A percentile compares a stretch with the other conserved stretches of the same genome.
These are phyloP conservation scores for Maudiozyma bulderi DNA, from an alignment of 805 yeast genomes.

Conservation along the genomic window DNA sequence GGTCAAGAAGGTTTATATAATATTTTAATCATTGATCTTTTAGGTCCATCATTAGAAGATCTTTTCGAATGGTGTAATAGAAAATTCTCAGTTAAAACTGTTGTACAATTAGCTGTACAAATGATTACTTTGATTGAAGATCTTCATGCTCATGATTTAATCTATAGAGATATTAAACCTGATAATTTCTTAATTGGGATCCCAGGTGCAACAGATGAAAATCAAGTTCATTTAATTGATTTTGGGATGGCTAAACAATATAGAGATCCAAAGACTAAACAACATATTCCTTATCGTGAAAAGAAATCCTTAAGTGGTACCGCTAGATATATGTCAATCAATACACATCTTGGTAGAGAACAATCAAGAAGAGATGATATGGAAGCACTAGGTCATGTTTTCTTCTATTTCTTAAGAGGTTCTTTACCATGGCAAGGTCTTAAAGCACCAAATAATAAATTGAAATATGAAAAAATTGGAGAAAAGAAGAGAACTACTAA, in stretches of 20 bases:
- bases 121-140: conserved; percentile 66
- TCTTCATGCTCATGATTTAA: conserved; percentile 67
- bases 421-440: conserved; percentile 87
- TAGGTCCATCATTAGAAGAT: conserved; percentile 77
- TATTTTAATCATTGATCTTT: conserved; percentile 62
- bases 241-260: conserved; percentile 85
- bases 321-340: conserved; percentile 80
- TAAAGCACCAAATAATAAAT: conserved; percentile 77
- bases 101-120: conserved; percentile 65
- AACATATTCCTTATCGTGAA: conserved; percentile 76
- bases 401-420: conserved; percentile 68
- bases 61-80: conserved; percentile 84
- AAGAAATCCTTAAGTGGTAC: conserved; percentile 75
- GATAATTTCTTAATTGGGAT: conserved; percentile 57
- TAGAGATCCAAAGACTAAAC: conserved; percentile 69
- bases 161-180: conserved; percentile 76
- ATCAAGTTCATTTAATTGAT: conserved; percentile 64
- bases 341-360: conserved; percentile 80
- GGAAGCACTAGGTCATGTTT: conserved; percentile 75
- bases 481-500: conserved; percentile 89
- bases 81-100: conserved; percentile 59
- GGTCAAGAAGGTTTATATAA: conserved; percentile 82
- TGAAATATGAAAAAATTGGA: conserved; percentile 88
- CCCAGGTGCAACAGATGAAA: conserved; percentile 39
- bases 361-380: conserved; percentile 77